phyloP scores from a whole-genome alignment of 108 stramenopile genomes.

The Nitzschia putrida region DNA sequence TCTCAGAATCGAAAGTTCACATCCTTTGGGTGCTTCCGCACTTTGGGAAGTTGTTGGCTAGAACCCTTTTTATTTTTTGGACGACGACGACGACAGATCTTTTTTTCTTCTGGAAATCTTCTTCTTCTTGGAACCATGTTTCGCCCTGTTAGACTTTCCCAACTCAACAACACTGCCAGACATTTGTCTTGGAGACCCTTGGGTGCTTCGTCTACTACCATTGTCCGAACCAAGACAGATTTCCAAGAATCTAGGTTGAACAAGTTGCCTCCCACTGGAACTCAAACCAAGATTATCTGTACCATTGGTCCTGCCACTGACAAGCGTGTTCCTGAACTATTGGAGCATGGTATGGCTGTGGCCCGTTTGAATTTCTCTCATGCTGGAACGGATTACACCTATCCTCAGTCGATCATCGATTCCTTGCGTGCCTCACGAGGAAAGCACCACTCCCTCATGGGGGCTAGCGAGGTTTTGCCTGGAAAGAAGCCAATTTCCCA shows the following conservation, averaged over 20 bases:
- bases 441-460: constrained; percentile 45
- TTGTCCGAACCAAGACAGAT: neutral
- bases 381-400: constrained; percentile 58
- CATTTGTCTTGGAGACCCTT: no score
- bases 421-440: constrained; percentile 53
- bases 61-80: no score
- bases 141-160: no score
- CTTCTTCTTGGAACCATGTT: no score
- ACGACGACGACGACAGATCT: no score
- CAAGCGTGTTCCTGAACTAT: constrained; percentile 50
- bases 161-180: no score
- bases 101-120: no score
- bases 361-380: constrained; percentile 92
- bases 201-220: neutral
- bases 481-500: constrained; percentile 42
- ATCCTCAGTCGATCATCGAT: constrained; percentile 50
- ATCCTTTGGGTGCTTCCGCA: no score
- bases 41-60: no score
- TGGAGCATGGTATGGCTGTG: constrained; percentile 84
- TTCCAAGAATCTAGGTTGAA: constrained; percentile 28
- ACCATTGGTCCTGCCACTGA: constrained; percentile 92
- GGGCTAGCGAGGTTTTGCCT: constrained; percentile 17
- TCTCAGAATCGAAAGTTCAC: no score
- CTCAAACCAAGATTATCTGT: constrained; percentile 90
- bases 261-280: constrained; percentile 28